Base-by-base conservation (phyloP, 345 rosid genomes). In the Gossypium longicalyx region DNA sequence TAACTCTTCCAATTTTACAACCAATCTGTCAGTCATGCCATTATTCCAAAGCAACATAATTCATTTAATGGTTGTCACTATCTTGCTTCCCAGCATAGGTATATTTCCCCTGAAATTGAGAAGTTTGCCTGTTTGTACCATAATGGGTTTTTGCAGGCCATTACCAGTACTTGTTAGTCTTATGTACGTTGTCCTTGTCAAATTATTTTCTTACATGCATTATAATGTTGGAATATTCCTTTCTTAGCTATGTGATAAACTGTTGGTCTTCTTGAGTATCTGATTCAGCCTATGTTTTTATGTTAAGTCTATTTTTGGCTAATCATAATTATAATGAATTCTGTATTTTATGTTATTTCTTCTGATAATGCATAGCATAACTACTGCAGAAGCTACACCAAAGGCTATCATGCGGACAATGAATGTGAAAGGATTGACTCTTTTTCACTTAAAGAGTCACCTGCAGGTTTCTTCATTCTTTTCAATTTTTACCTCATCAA, bases 391-490 rank as follows among this genome's bases (percentile, higher is more conserved):
- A 78, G 98, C 98, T 52, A 93, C 98, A 5, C 98, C 98, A n/a
- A 93, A 93, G 86, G 91, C 97, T 41, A 89, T 93, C 58, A 80
- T 93, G 98, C 86, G 95, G 74, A 91, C 92, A n/a, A 93, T 93
- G 98, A 87, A 88, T 73, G 97, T 91, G 72, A 91, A 90, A 77
- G 98, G 95, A 47, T 85, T 93, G 45, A 93, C 97, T 20, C 95
- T 93, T 81, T 93, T 89, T 81, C 98, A 93, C 78, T 81, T 93
- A 73, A 93, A 93, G 87, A 89, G 95, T 80, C 97, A 91, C 82
- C 97, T 93, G 68, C 97, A 93, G 98, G 98, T 92, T 72, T 61
- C n/a, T 54, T 61, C 68, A 44, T 71, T 78, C 56, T 70, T 75
- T 10, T 53, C 41, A 27, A 22, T 51, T 49, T 72, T 43, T 49